Conservation (phyloP, 495 filamentous ascomycete species). For the Podospora pseudocomata region DNA sequence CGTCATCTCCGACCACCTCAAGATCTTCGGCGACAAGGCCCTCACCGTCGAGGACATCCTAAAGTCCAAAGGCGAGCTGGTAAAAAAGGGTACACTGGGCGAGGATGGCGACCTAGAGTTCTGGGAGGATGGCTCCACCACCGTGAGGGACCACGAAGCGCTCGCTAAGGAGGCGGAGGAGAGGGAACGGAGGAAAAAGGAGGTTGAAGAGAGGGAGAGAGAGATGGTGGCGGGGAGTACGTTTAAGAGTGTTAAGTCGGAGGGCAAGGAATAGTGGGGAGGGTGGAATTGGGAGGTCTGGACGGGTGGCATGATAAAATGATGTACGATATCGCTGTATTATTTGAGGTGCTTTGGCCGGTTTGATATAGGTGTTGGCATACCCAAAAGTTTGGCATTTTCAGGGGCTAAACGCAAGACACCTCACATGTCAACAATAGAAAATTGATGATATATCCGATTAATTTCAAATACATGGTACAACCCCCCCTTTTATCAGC, state of each 20-base stretch:
- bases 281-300: background rate
- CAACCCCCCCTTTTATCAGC: background rate
- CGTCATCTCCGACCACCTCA: slow-evolving; percentile 86
- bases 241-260: slow-evolving; percentile 27
- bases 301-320: background rate
- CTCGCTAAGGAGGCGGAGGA: slow-evolving; percentile 6
- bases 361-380: slow-evolving; percentile 1
- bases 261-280: background rate
- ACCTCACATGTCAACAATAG: background rate
- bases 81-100: slow-evolving; percentile 58
- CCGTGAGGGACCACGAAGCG: slow-evolving; percentile 14
- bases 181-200: slow-evolving; percentile 8
- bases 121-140: slow-evolving; percentile 59
- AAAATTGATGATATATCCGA: background rate
- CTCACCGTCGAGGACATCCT: slow-evolving; percentile 72
- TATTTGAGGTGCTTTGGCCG: background rate
- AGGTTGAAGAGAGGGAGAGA: background rate
- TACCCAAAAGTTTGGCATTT: background rate
- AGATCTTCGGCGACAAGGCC: slow-evolving; percentile 64
- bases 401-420: background rate
- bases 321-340: slow-evolving; percentile 3
- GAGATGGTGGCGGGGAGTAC: slow-evolving; percentile 26
- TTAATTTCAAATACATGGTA: background rate
- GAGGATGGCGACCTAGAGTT: slow-evolving; percentile 63
- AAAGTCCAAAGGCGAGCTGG: slow-evolving; percentile 57